These are phyloP conservation scores for Pleurotus giganteus DNA, from an alignment of 768 basidiomycete genomes.

Conservation along the genomic window DNA sequence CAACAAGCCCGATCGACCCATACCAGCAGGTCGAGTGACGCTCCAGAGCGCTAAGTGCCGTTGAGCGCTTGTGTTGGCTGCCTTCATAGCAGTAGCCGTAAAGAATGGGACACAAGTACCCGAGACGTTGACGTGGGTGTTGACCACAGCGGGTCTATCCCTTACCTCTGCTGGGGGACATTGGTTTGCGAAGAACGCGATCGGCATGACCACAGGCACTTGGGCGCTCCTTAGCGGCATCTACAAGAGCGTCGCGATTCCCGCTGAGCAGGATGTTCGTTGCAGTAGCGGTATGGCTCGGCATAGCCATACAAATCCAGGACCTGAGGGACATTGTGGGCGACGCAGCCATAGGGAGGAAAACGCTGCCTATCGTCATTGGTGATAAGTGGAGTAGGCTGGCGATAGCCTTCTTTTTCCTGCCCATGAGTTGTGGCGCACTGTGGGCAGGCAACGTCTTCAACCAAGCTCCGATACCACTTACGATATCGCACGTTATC, in stretches of 20 bases:
- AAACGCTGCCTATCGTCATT: conserved; percentile 14
- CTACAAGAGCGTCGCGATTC: conserved; percentile 10
- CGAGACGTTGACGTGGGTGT: conserved; percentile 13
- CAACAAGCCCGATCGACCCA: conserved; percentile 22
- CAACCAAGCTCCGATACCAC: not conserved
- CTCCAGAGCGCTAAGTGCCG: conserved; percentile 14
- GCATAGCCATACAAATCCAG: conserved; percentile 12
- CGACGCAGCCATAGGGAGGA: conserved; percentile 13
- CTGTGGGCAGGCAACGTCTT: conserved; percentile 11
- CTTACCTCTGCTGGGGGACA: conserved; percentile 16
- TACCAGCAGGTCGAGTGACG: conserved; percentile 19
- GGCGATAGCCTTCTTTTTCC: conserved; percentile 10
- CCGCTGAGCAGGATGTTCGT: conserved; percentile 3
- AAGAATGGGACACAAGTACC: conserved; percentile 5
- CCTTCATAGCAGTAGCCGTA: conserved; percentile 10
- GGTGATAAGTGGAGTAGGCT: conserved; percentile 10
- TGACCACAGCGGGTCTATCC: conserved; percentile 11
- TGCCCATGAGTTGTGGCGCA: conserved; percentile 6
- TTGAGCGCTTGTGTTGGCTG: conserved; percentile 8
- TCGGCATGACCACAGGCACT: conserved; percentile 14
- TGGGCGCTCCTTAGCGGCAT: conserved; percentile 16
- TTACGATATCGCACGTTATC: conserved; percentile 6
- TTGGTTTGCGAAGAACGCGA: conserved; percentile 16
- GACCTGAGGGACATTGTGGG: conserved; percentile 17
- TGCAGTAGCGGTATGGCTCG: conserved; percentile 12